A percentile compares a stretch with the other conserved stretches of the same genome.
Conservation (phyloP, 202 grass and related monocot genomes). For the Hordeum pubiflorum region DNA sequence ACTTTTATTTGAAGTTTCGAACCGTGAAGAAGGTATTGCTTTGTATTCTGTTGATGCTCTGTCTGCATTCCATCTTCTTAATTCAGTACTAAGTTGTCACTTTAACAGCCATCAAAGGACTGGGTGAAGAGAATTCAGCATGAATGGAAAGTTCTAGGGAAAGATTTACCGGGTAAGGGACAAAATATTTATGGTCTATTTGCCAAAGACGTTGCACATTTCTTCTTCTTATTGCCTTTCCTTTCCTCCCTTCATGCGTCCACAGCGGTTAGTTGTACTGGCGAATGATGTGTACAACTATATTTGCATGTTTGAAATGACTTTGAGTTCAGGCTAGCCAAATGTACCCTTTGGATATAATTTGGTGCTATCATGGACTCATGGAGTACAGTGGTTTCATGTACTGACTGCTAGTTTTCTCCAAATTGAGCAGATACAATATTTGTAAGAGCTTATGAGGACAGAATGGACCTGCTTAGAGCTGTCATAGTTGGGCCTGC, state of each 20-base stretch:
- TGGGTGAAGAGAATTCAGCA: constrained; percentile 74
- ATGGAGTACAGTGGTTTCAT: background rate
- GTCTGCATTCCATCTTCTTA: constrained; percentile 5
- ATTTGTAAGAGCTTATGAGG: constrained; percentile 69
- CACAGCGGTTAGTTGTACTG: background rate
- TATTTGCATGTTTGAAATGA: background rate
- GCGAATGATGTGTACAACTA: background rate
- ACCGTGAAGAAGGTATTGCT: constrained; percentile 43
- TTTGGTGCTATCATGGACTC: background rate
- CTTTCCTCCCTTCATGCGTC: background rate
- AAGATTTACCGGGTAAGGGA: constrained; percentile 68
- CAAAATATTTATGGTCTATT: background rate
- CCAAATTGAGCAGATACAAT: constrained; percentile 55
- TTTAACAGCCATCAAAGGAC: constrained; percentile 48
- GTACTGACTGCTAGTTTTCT: constrained; percentile 16
- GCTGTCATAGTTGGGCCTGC: constrained; percentile 67
- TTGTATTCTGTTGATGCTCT: constrained; percentile 9
- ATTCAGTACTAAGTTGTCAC: constrained; percentile 5
- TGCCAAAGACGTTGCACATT: constrained; percentile 5
- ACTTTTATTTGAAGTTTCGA: constrained; percentile 38
- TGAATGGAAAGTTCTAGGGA: constrained; percentile 82
- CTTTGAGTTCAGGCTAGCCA: background rate
- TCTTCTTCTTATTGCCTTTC: background rate
- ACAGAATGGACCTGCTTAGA: constrained; percentile 84
- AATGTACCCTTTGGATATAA: background rate